Conservation (phyloP, 805 yeast genomes). For the Cyberlindnera mississippiensis region DNA sequence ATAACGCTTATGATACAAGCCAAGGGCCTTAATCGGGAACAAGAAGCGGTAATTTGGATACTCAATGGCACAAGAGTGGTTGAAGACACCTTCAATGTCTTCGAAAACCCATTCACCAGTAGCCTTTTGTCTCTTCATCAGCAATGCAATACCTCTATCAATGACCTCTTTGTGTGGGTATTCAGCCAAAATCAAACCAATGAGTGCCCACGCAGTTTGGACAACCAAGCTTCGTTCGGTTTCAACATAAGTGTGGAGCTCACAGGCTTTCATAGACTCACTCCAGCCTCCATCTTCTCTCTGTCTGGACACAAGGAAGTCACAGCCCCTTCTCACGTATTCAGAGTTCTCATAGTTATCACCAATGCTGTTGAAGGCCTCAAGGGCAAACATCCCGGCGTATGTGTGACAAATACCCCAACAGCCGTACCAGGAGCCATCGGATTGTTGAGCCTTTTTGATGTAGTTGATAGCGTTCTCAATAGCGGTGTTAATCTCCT, state of each 20-base stretch:
- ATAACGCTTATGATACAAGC: conserved; percentile 46
- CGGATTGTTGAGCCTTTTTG: conserved; percentile 57
- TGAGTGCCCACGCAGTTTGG: conserved; percentile 90
- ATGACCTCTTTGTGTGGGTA: conserved; percentile 71
- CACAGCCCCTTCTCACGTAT: conserved; percentile 73
- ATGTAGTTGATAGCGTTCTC: conserved; percentile 72
- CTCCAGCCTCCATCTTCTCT: conserved; percentile 96
- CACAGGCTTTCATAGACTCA: conserved; percentile 88
- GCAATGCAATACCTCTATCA: conserved; percentile 54
- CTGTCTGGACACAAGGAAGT: conserved; percentile 73
- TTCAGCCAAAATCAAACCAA: conserved; percentile 74
- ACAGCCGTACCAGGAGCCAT: conserved; percentile 97
- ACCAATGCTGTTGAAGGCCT: conserved; percentile 75
- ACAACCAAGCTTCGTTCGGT: conserved; percentile 64
- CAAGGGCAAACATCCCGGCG: conserved; percentile 97
- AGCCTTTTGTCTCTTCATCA: conserved; percentile 61
- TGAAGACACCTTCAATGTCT: conserved; percentile 91
- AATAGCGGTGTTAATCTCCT: conserved; percentile 67
- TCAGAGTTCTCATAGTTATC: conserved; percentile 57
- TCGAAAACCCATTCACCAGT: conserved; percentile 88
- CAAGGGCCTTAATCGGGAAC: conserved; percentile 91
- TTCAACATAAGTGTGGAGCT: conserved; percentile 70
- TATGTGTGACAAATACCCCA: conserved; percentile 98
- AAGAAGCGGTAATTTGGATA: conserved; percentile 89
- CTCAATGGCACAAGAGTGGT: conserved; percentile 90